phyloP scores from a whole-genome alignment of 1,284 basidiomycete genomes.

The Malassezia vespertilionis region DNA sequence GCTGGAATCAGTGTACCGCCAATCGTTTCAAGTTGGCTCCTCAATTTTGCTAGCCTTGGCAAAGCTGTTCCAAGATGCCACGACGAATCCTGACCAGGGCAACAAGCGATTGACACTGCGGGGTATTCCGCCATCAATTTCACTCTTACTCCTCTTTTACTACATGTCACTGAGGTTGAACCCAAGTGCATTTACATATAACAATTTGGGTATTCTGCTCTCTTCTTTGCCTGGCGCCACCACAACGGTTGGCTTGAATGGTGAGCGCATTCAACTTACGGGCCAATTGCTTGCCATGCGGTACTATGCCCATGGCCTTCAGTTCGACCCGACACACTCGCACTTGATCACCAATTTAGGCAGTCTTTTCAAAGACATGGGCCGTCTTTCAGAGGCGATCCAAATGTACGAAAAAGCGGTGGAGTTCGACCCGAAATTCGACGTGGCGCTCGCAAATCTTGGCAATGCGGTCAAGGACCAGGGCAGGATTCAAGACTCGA shows the following conservation, averaged over 20 bases:
- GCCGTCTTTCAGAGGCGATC: conserved; percentile 53
- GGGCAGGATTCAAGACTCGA: conserved; percentile 54
- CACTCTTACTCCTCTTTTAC: conserved; percentile 54
- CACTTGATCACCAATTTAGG: conserved; percentile 58
- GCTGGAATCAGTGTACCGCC: conserved; percentile 41
- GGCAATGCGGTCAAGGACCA: conserved; percentile 54
- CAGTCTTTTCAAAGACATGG: conserved; percentile 57
- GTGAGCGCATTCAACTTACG: conserved; percentile 40
- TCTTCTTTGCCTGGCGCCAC: conserved; percentile 50
- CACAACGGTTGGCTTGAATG: conserved; percentile 32
- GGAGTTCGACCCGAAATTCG: conserved; percentile 54
- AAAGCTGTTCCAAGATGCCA: conserved; percentile 54
- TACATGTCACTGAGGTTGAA: conserved; percentile 55
- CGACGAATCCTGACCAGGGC: conserved; percentile 23
- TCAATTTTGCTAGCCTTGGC: conserved; percentile 56
- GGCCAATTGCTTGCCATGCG: conserved; percentile 52
- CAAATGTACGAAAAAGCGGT: conserved; percentile 54
- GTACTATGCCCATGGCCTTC: conserved; percentile 55
- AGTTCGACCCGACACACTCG: conserved; percentile 55
- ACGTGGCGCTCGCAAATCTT: conserved; percentile 57
- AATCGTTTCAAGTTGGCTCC: conserved; percentile 50
- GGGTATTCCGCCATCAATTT: conserved; percentile 51
- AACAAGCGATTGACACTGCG: conserved; percentile 29
- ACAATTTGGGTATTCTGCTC: conserved; percentile 57
- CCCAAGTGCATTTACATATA: conserved; percentile 55